Evolutionary conservation across 2,329 filamentous ascomycete genomes (phyloP), one percentile per base, ranked within the genome.

Genomic region (Periglandula ipomoeae): DNA sequence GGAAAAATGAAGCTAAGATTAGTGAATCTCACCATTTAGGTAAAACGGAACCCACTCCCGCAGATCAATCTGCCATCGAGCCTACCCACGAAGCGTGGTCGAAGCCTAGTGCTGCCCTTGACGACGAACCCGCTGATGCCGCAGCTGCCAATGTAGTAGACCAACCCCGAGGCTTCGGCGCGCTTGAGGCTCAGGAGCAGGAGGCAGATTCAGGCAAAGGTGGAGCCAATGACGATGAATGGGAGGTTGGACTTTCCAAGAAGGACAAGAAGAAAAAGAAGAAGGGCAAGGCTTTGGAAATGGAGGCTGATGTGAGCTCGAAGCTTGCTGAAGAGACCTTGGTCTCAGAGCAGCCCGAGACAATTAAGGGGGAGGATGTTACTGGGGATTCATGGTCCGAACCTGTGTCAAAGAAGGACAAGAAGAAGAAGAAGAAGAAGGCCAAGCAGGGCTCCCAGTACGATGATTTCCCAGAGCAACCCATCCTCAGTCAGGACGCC

Each of bases 1-100:
- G 60, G 49, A 61, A 66, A 50, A 65, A 65, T 47, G 60, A 59
- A 53, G 54, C 60, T 61, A 63, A 65, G 57, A 54, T 61, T 53
- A 52, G 53, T 51, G 60, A 59, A 55, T 55, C 54, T 59, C 52
- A 58, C 54, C 52, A 53, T 50, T 52, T 55, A 53, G 58, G 64
- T 56, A 57, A 62, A 55, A 52, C 58, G 50, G 52, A 64, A 50
- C 55, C 50, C 47, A 53, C 50, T 22, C 50, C 49, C 50, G 52
- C 50, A 44, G 23, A 44, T 39, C 50, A 27, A 37, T 38, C 23
- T 23, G 19, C 35, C 4, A 19, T n/a, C 13, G 41, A 44, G 10
- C 17, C 41, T 23, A n/a, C 23, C 27, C 26, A 42, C 20, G 48
- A 37, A 17, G 23, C 7, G 7, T 9, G 17, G 23, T 30, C 22